These are phyloP conservation scores for Neopestalotiopsis sp. DNA, from an alignment of 2,329 filamentous ascomycete species.

Conservation along the genomic window DNA sequence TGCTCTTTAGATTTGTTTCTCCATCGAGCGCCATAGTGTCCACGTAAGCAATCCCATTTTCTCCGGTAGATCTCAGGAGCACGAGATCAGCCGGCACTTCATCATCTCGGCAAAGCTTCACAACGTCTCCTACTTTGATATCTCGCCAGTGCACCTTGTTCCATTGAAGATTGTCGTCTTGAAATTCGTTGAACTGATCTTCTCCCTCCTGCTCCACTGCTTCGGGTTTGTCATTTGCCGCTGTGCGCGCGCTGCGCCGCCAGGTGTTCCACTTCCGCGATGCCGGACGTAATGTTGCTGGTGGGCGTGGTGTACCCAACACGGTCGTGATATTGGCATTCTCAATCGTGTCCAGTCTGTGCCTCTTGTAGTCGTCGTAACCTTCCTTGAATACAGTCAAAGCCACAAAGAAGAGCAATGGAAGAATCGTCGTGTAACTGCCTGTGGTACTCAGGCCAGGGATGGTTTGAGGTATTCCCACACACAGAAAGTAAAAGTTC, in stretches of 20 bases:
- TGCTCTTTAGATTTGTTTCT: conserved; percentile 82
- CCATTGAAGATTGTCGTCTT: conserved; percentile 48
- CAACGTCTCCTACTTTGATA: conserved; percentile 72
- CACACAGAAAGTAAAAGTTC: conserved; percentile 86
- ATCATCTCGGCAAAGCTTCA: conserved; percentile 75
- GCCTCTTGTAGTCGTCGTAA: conserved; percentile 81
- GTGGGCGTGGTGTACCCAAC: conserved; percentile 37
- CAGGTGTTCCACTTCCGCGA: not conserved
- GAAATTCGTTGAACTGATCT: conserved; percentile 19
- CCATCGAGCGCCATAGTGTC: conserved; percentile 87
- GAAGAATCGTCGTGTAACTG: conserved; percentile 75
- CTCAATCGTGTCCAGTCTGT: conserved; percentile 81
- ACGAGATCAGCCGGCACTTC: conserved; percentile 83
- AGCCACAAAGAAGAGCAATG: conserved; percentile 75
- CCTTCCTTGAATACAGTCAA: conserved; percentile 86
- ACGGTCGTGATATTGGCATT: conserved; percentile 63
- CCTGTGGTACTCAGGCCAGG: conserved; percentile 78
- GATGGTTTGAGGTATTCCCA: conserved; percentile 84
- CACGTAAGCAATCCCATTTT: conserved; percentile 80
- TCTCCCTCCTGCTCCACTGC: conserved; percentile 17
- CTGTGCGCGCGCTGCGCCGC: not conserved
- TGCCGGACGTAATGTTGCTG: conserved; percentile 9
- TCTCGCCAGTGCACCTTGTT: conserved; percentile 68
- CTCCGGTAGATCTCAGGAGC: conserved; percentile 76
- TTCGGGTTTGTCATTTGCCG: conserved; percentile 9